These are phyloP conservation scores for Lachancea nothofagi DNA, from an alignment of 805 yeast genomes.

Conservation along the genomic window DNA sequence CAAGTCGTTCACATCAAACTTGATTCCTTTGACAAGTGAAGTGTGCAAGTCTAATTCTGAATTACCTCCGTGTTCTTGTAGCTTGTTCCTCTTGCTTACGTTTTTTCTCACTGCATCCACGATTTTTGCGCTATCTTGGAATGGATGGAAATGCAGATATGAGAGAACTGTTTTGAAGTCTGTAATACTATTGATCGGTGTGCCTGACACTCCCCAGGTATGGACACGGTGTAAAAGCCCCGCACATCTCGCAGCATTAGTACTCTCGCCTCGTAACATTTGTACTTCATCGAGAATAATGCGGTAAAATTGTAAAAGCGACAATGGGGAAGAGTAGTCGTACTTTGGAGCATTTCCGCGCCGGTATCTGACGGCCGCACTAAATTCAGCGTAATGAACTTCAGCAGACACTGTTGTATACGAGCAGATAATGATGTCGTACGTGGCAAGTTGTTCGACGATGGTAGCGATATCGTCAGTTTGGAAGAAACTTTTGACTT, in stretches of 20 bases:
- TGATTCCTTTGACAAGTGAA: conserved; percentile 18
- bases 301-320: conserved; percentile 81
- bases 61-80: not conserved
- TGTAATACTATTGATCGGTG: conserved; percentile 66
- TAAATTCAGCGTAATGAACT: conserved; percentile 70
- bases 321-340: conserved; percentile 76
- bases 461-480: conserved; percentile 27
- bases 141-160: conserved; percentile 66
- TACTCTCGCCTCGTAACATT: conserved; percentile 66
- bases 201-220: conserved; percentile 97
- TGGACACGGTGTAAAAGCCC: conserved; percentile 76
- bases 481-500: conserved; percentile 29
- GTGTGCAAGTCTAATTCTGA: not conserved
- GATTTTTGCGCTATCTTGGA: conserved; percentile 35
- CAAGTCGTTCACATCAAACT: conserved; percentile 38
- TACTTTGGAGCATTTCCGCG: conserved; percentile 31
- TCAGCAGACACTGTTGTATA: conserved; percentile 69
- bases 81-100: not conserved
- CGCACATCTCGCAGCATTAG: conserved; percentile 77
- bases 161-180: conserved; percentile 69
- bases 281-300: conserved; percentile 92
- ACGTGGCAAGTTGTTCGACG: conserved; percentile 50
- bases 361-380: conserved; percentile 40
- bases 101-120: conserved; percentile 8
- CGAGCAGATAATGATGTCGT: conserved; percentile 78